Conservation (phyloP, 1,139 yeast genomes). For the Entelexis paramagnoliae region DNA sequence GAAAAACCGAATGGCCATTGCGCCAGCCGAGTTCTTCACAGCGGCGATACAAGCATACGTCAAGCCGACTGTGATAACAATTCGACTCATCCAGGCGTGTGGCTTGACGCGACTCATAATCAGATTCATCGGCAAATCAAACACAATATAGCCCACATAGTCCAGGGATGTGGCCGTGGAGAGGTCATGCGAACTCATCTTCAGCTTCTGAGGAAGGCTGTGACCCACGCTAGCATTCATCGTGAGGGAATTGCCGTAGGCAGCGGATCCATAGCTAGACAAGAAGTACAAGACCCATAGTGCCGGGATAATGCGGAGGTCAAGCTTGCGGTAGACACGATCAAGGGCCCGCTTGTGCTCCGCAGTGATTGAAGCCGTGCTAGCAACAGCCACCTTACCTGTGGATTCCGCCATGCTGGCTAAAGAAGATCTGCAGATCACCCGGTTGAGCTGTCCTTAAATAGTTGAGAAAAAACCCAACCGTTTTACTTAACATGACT, state of each 20-base stretch:
- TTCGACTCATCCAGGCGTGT: slow-evolving; percentile 75
- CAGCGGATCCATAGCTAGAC: slow-evolving; percentile 66
- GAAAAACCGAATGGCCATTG: slow-evolving; percentile 62
- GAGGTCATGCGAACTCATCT: slow-evolving; percentile 45
- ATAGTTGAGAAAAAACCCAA: not conserved
- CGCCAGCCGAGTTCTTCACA: slow-evolving; percentile 44
- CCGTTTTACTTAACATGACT: slow-evolving; percentile 3
- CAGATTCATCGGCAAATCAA: slow-evolving; percentile 82
- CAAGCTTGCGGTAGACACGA: slow-evolving; percentile 51
- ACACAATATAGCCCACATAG: slow-evolving; percentile 72
- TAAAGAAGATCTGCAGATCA: not conserved
- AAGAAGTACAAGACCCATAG: slow-evolving; percentile 71
- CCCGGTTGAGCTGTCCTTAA: not conserved
- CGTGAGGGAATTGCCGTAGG: slow-evolving; percentile 71
- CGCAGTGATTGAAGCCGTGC: not conserved
- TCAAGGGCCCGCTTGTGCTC: slow-evolving; percentile 36
- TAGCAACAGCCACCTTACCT: not conserved
- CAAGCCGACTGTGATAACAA: slow-evolving; percentile 63
- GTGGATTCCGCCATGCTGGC: not conserved
- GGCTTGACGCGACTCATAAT: slow-evolving; percentile 77
- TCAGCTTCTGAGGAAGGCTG: slow-evolving; percentile 47
- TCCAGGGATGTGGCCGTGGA: slow-evolving; percentile 73
- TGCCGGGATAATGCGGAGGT: slow-evolving; percentile 67
- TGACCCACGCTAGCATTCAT: slow-evolving; percentile 61
- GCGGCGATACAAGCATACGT: slow-evolving; percentile 67